Evolutionary conservation across 371 early-diverging fungal genomes (phyloP).

Genomic region (Phascolomyces articulosus): DNA sequence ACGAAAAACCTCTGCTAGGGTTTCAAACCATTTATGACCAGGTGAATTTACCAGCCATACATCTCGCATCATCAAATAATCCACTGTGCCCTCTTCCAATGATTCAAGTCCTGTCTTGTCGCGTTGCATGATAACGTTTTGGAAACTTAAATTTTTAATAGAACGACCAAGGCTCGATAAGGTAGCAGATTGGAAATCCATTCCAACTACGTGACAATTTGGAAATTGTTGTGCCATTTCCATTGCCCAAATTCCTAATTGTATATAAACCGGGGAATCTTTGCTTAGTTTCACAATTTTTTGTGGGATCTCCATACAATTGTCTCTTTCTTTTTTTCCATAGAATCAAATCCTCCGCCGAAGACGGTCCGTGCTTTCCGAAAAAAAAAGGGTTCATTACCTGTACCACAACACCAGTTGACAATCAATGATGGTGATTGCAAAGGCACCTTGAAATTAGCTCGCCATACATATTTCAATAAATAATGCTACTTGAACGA

Average conservation of each 20-base stretch:
- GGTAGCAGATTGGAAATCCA: slow-evolving; percentile 23
- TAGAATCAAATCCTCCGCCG: not conserved
- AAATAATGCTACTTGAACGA: slow-evolving; percentile 36
- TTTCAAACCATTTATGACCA: slow-evolving; percentile 24
- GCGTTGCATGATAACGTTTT: slow-evolving; percentile 15
- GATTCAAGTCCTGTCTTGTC: slow-evolving; percentile 27
- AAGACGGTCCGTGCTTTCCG: not conserved
- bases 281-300: too few relatives aligned
- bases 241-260: slow-evolving; percentile 37
- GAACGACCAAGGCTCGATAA: slow-evolving; percentile 7
- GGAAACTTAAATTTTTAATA: slow-evolving; percentile 25
- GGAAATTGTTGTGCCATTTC: slow-evolving; percentile 44
- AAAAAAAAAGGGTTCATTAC: slow-evolving; percentile 11
- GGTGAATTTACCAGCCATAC: slow-evolving; percentile 33
- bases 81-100: slow-evolving; percentile 22
- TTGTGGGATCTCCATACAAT: too few relatives aligned
- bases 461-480: slow-evolving; percentile 29
- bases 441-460: slow-evolving; percentile 24
- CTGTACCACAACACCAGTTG: slow-evolving; percentile 44
- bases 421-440: slow-evolving; percentile 30
- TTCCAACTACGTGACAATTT: slow-evolving; percentile 28
- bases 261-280: too few relatives aligned
- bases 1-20: slow-evolving; percentile 27
- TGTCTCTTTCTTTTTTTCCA: too few relatives aligned
- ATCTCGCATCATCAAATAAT: slow-evolving; percentile 39